A percentile compares a stretch with the other conserved stretches of the same genome.
Conservation (phyloP, 495 filamentous ascomycete genomes). For the Hypoxylon subgilvum region DNA sequence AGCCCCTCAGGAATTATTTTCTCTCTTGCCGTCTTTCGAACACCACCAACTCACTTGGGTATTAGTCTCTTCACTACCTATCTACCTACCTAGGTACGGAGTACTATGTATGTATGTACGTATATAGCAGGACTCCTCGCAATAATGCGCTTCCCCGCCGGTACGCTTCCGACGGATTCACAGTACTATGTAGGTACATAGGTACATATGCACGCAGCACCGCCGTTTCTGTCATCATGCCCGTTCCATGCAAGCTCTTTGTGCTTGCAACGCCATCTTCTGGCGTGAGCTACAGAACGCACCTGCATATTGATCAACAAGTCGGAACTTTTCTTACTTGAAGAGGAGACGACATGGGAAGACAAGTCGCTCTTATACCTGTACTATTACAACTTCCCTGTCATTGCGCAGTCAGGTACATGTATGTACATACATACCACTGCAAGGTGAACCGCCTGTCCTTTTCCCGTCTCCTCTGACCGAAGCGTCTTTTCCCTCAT, state of each 20-base stretch:
- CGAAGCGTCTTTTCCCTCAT: conserved; percentile 12
- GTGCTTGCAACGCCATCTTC: conserved; percentile 19
- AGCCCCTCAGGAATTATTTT: conserved; percentile 18
- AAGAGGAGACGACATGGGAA: conserved; percentile 13
- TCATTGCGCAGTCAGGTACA: conserved; percentile 13
- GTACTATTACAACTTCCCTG: conserved; percentile 7
- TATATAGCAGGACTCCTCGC: conserved; percentile 16
- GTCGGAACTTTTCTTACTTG: conserved; percentile 22
- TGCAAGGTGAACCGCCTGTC: conserved; percentile 36
- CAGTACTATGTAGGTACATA: no score
- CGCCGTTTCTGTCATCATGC: conserved; percentile 23
- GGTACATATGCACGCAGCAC: no score
- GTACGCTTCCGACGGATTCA: conserved; percentile 22
- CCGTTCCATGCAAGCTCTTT: conserved; percentile 17
- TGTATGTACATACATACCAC: conserved; percentile 11
- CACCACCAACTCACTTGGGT: conserved; percentile 23
- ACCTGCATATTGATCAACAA: conserved; percentile 12
- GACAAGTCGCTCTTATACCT: no score
- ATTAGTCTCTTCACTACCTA: conserved; percentile 17
- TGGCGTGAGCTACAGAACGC: conserved; percentile 23
- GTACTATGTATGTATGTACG: no score
- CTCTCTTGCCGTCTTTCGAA: not conserved
- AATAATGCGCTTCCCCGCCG: conserved; percentile 20
- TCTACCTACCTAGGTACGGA: no score
- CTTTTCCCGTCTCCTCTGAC: conserved; percentile 21